A percentile compares a stretch with the other conserved stretches of the same genome.
These are phyloP conservation scores for Wickerhamomyces sp. DNA, from an alignment of 1,139 yeast species.

Conservation along the genomic window DNA sequence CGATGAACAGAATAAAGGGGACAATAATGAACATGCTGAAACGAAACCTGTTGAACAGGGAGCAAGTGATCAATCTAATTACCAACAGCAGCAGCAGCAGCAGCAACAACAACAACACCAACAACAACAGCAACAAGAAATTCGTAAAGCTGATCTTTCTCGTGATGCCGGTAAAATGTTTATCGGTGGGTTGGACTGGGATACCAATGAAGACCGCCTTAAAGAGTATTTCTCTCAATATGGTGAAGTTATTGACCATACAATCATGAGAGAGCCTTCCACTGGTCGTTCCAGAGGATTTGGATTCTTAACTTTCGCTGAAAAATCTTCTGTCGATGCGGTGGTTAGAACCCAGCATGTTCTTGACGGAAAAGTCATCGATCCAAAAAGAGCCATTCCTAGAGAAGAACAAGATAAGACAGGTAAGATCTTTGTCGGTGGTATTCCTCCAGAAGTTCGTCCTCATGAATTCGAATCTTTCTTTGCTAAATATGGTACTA, in stretches of 20 bases:
- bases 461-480: constrained; percentile 87
- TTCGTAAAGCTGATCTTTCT: constrained; percentile 34
- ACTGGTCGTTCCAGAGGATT: constrained; percentile 97
- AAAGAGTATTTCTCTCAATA: constrained; percentile 80
- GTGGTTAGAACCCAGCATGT: constrained; percentile 87
- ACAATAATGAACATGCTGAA: constrained; percentile 2
- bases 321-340: constrained; percentile 77
- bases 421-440: constrained; percentile 97
- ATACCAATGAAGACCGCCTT: constrained; percentile 84
- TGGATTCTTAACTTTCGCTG: constrained; percentile 88
- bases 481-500: constrained; percentile 87
- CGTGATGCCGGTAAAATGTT: constrained; percentile 87
- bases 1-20: not conserved
- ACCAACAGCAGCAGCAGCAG: constrained; percentile 23
- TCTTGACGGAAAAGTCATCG: constrained; percentile 94
- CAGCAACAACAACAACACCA: constrained; percentile 24
- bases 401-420: constrained; percentile 97
- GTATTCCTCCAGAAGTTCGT: constrained; percentile 92
- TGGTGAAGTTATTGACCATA: constrained; percentile 87
- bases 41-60: not conserved
- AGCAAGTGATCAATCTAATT: not conserved
- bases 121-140: constrained; percentile 11
- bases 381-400: constrained; percentile 97
- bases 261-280: constrained; percentile 87
- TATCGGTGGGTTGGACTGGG: constrained; percentile 98